phyloP scores from a whole-genome alignment of 2,329 filamentous ascomycete genomes.

The Coniochaeta sp. region DNA sequence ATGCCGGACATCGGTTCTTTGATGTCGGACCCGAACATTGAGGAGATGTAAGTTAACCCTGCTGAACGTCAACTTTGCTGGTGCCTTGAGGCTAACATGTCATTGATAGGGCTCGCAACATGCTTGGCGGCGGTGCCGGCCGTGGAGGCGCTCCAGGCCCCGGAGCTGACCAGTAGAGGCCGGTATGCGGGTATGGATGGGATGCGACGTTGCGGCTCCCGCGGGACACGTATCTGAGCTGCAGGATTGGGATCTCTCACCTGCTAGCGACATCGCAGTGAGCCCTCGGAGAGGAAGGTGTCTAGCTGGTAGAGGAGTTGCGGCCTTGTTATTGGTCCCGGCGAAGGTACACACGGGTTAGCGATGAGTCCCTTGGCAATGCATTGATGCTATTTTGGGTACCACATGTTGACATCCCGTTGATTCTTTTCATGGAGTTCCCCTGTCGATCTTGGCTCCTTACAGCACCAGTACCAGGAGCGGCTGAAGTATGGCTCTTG shows the following conservation, averaged over 20 bases:
- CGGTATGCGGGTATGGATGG: no score
- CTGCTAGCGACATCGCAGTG: neutral
- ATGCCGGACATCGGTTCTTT: conserved; percentile 81
- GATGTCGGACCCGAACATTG: conserved; percentile 89
- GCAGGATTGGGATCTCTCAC: neutral
- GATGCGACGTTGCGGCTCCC: neutral
- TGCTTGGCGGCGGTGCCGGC: conserved; percentile 1
- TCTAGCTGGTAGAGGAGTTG: neutral
- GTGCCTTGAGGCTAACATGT: neutral
- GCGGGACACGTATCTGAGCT: neutral
- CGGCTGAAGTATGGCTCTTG: neutral
- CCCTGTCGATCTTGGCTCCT: neutral
- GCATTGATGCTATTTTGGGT: neutral
- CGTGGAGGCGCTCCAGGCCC: neutral
- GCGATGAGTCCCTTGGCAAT: neutral
- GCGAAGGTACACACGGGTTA: neutral
- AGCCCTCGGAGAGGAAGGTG: neutral
- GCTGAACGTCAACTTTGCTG: neutral
- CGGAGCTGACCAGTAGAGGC: neutral
- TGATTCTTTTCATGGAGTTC: neutral
- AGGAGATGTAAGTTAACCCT: conserved; percentile 75
- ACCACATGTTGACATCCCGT: neutral
- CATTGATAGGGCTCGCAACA: conserved; percentile 1
- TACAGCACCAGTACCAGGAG: neutral
- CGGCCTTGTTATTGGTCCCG: neutral